Evolutionary conservation across 768 basidiomycete genomes (phyloP).

Genomic region (Phylloporus scabripes): DNA sequence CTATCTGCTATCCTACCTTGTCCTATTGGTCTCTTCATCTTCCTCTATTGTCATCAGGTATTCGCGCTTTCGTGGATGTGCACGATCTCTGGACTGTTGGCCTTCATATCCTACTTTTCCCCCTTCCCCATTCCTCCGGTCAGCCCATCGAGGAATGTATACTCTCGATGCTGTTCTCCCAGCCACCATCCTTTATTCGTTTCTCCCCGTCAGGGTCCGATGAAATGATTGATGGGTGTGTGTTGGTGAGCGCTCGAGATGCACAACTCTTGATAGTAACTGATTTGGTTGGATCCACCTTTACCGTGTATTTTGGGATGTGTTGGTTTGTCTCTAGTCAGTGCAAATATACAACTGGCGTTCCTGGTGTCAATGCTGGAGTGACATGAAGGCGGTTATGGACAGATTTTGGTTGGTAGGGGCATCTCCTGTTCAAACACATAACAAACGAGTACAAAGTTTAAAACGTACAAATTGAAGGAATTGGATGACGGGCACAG

Average conservation of each 20-base stretch:
- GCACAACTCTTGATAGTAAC: conserved; percentile 2
- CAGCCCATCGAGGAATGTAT: conserved; percentile 8
- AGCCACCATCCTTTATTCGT: conserved; percentile 20
- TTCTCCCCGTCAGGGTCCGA: conserved; percentile 48
- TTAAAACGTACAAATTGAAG: too few relatives aligned
- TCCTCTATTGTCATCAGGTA: neutral
- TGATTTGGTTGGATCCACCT: neutral
- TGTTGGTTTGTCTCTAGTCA: conserved; percentile 10
- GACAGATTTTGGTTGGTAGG: too few relatives aligned
- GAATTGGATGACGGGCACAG: too few relatives aligned
- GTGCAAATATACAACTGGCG: conserved; percentile 7
- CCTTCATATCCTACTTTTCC: neutral
- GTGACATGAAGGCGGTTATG: too few relatives aligned
- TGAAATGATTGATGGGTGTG: conserved; percentile 31
- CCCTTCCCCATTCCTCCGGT: neutral
- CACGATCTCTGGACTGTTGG: neutral
- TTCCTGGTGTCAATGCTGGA: conserved; percentile 13
- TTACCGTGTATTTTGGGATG: neutral
- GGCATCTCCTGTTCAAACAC: too few relatives aligned
- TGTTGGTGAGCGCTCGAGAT: conserved; percentile 43
- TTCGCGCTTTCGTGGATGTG: neutral
- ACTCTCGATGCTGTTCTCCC: conserved; percentile 23
- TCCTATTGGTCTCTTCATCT: conserved; percentile 16
- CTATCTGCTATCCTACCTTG: conserved; percentile 26
- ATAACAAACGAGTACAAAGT: too few relatives aligned